These are phyloP conservation scores for Blastobotrys ciferrii DNA, from an alignment of 1,139 yeast genomes.

Conservation along the genomic window DNA sequence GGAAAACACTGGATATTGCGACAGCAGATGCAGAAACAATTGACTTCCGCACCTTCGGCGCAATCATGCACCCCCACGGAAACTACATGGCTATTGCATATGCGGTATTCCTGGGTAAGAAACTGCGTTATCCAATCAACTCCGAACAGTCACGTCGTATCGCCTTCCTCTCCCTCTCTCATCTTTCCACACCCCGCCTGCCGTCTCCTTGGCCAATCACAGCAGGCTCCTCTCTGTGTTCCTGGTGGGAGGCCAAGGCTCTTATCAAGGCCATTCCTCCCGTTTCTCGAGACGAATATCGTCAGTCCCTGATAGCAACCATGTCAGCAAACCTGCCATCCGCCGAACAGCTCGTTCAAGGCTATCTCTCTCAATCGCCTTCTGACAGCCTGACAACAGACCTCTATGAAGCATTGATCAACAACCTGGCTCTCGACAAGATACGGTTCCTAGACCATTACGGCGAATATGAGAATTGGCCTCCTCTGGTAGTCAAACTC, in stretches of 20 bases:
- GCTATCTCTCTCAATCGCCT: not conserved
- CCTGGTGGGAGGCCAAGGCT: slow-evolving; percentile 27
- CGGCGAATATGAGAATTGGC: slow-evolving; percentile 12
- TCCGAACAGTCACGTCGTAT: slow-evolving; percentile 25
- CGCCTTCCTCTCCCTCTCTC: slow-evolving; percentile 22
- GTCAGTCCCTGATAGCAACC: not conserved
- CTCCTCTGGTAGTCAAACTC: slow-evolving; percentile 10
- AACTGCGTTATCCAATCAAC: slow-evolving; percentile 25
- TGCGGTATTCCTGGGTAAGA: slow-evolving; percentile 21
- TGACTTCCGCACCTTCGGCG: slow-evolving; percentile 23
- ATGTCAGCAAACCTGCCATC: not conserved
- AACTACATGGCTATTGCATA: slow-evolving; percentile 24
- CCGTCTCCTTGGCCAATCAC: slow-evolving; percentile 16
- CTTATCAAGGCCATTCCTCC: slow-evolving; percentile 18
- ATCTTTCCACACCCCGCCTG: slow-evolving; percentile 6
- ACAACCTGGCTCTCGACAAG: slow-evolving; percentile 11
- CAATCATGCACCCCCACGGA: slow-evolving; percentile 24
- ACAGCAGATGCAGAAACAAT: slow-evolving; percentile 15
- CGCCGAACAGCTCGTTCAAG: not conserved
- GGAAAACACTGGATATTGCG: slow-evolving; percentile 16
- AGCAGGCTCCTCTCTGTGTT: slow-evolving; percentile 21
- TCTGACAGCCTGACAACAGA: slow-evolving; percentile 9
- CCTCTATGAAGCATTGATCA: slow-evolving; percentile 9
- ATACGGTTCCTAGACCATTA: slow-evolving; percentile 21
- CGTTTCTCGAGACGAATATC: not conserved